Conservation (phyloP, 2,329 filamentous ascomycete species). For the Pestalotiopsis fici region DNA sequence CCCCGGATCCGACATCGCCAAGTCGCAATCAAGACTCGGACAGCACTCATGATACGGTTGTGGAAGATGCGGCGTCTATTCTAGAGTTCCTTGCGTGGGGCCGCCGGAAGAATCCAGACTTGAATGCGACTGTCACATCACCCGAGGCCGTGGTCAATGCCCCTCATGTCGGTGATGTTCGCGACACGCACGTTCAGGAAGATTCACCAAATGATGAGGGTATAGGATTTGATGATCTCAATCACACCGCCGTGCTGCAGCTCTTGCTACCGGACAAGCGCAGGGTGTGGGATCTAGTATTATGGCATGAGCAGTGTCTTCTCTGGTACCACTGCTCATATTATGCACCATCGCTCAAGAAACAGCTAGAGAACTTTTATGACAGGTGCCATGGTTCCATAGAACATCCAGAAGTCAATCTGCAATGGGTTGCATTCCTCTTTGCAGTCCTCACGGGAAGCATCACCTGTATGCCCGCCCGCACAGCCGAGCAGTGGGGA, state of each 20-base stretch:
- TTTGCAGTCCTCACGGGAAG: slow-evolving; percentile 44
- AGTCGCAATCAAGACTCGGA: slow-evolving; percentile 12
- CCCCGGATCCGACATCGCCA: background rate
- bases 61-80: slow-evolving; percentile 43
- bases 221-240: slow-evolving; percentile 8
- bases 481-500: slow-evolving; percentile 39
- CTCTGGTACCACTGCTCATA: slow-evolving; percentile 27
- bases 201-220: slow-evolving; percentile 5
- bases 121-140: slow-evolving; percentile 17
- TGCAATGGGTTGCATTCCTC: slow-evolving; percentile 47
- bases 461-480: slow-evolving; percentile 39
- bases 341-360: slow-evolving; percentile 32
- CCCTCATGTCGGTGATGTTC: slow-evolving; percentile 9
- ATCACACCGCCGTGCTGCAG: slow-evolving; percentile 17
- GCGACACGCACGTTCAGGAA: slow-evolving; percentile 7
- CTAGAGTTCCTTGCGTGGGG: slow-evolving; percentile 51
- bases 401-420: slow-evolving; percentile 29
- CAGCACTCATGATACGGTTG: slow-evolving; percentile 25
- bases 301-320: slow-evolving; percentile 21
- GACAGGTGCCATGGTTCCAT: slow-evolving; percentile 32
- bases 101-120: slow-evolving; percentile 39
- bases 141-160: slow-evolving; percentile 12
- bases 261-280: slow-evolving; percentile 19
- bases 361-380: slow-evolving; percentile 38
- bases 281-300: slow-evolving; percentile 20